phyloP scores from a whole-genome alignment of 257 asterid genomes.

The Gentiana dahurica region DNA sequence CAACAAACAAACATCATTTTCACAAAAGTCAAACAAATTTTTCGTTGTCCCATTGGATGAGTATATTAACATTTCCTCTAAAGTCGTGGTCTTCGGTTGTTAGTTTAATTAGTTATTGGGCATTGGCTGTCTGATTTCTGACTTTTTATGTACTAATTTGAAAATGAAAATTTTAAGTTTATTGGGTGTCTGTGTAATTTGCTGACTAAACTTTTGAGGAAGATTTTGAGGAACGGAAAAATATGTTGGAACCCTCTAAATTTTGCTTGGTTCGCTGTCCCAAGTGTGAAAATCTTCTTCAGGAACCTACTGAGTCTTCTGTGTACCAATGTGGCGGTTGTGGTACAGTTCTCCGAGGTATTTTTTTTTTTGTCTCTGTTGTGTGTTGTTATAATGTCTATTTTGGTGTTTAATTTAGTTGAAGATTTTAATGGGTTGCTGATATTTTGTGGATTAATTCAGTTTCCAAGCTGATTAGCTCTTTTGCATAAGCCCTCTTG shows the following conservation, averaged over 20 bases:
- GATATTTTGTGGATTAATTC: background rate
- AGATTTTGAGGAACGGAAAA: slow-evolving; percentile 16
- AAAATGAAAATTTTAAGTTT: background rate
- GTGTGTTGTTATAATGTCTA: background rate
- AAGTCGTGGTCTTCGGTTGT: background rate
- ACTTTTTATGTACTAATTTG: no score
- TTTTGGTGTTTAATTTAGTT: background rate
- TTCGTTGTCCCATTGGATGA: background rate
- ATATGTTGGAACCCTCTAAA: slow-evolving; percentile 53
- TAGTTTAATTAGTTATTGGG: background rate
- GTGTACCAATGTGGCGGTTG: slow-evolving; percentile 94
- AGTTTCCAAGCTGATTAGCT: background rate
- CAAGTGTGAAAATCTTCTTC: slow-evolving; percentile 80
- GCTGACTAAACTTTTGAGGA: background rate
- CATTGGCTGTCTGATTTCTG: background rate
- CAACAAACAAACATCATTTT: background rate
- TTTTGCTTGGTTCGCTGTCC: slow-evolving; percentile 87
- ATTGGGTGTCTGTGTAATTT: background rate
- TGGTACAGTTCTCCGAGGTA: slow-evolving; percentile 83
- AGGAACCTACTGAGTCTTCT: slow-evolving; percentile 68
- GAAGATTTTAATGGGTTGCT: background rate
- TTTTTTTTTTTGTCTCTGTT: background rate
- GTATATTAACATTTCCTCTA: background rate
- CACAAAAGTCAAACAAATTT: slow-evolving; percentile 8
- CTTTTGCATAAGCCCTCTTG: no score